phyloP scores from a whole-genome alignment of 768 basidiomycete species.

The Boletus vermiculosoides region DNA sequence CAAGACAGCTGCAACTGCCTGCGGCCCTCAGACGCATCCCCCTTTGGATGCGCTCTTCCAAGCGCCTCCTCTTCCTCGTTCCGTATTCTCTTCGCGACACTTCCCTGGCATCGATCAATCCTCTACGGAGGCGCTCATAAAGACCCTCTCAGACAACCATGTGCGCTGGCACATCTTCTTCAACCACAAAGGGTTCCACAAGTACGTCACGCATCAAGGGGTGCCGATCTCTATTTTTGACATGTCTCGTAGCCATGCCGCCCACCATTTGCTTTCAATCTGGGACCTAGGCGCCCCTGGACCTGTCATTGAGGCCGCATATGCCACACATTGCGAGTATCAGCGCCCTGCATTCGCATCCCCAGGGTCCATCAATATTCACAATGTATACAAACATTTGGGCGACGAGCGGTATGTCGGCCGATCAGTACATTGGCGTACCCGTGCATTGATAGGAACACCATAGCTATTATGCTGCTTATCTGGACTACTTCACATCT shows the following conservation, averaged over 20 bases:
- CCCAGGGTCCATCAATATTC: slow-evolving; percentile 19
- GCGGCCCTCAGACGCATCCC: slow-evolving; percentile 6
- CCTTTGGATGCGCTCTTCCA: slow-evolving; percentile 21
- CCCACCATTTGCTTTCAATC: slow-evolving; percentile 57
- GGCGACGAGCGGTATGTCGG: slow-evolving; percentile 51
- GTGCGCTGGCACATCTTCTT: slow-evolving; percentile 56
- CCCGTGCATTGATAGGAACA: not conserved
- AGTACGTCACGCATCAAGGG: slow-evolving; percentile 19
- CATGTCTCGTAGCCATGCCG: slow-evolving; percentile 45
- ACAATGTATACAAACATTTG: slow-evolving; percentile 55
- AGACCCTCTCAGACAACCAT: slow-evolving; percentile 49
- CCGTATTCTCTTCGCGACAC: slow-evolving; percentile 32
- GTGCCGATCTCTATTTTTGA: slow-evolving; percentile 12
- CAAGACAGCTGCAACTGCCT: slow-evolving; percentile 12
- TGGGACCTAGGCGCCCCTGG: slow-evolving; percentile 58
- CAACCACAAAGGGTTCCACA: slow-evolving; percentile 38
- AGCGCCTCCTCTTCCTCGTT: slow-evolving; percentile 29
- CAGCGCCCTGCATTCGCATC: slow-evolving; percentile 36
- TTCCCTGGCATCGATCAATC: slow-evolving; percentile 37
- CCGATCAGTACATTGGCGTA: not conserved
- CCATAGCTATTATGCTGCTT: slow-evolving; percentile 56
- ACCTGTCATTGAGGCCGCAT: slow-evolving; percentile 42
- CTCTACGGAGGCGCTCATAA: slow-evolving; percentile 41
- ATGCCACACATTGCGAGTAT: slow-evolving; percentile 39
- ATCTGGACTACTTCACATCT: slow-evolving; percentile 54